Conservation (phyloP, 345 rosid species). For the Populus euphratica region DNA sequence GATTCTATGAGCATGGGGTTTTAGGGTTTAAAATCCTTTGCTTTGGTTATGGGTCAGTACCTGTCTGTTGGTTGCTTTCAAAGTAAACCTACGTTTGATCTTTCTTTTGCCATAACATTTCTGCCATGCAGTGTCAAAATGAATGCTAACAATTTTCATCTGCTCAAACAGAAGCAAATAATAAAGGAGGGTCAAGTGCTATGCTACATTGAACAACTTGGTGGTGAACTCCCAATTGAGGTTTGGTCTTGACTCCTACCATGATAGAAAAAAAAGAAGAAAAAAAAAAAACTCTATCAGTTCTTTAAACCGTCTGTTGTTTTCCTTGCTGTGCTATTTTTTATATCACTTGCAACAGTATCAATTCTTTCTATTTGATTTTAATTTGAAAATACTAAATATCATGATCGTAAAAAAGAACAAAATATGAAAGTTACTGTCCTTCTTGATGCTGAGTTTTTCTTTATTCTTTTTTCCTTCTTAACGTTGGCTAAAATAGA, state of each 20-base stretch:
- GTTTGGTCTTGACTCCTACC: conserved; percentile 23
- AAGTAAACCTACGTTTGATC: neutral
- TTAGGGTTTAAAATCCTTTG: neutral
- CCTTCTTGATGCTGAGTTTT: too few species aligned
- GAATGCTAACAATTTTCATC: conserved; percentile 16
- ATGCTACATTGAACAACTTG: conserved; percentile 82
- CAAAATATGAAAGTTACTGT: neutral
- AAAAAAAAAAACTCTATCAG: too few species aligned
- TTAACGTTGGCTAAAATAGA: neutral
- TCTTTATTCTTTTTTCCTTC: too few species aligned
- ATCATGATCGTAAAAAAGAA: too few species aligned
- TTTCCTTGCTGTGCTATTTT: neutral
- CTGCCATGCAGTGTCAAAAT: conserved; percentile 1
- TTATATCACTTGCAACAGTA: neutral
- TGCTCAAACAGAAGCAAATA: conserved; percentile 60
- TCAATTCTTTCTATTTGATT: neutral
- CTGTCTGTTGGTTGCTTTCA: neutral
- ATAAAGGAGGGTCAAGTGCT: conserved; percentile 90
- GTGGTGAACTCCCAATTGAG: conserved; percentile 77
- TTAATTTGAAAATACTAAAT: neutral
- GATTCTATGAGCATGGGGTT: neutral
- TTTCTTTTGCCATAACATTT: neutral
- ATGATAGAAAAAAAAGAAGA: too few species aligned
- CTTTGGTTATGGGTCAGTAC: neutral
- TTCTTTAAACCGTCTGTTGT: too few species aligned